A percentile compares a stretch with the other conserved stretches of the same genome.
Conservation (phyloP, 768 basidiomycete species). For the Neoboletus magnificus region DNA sequence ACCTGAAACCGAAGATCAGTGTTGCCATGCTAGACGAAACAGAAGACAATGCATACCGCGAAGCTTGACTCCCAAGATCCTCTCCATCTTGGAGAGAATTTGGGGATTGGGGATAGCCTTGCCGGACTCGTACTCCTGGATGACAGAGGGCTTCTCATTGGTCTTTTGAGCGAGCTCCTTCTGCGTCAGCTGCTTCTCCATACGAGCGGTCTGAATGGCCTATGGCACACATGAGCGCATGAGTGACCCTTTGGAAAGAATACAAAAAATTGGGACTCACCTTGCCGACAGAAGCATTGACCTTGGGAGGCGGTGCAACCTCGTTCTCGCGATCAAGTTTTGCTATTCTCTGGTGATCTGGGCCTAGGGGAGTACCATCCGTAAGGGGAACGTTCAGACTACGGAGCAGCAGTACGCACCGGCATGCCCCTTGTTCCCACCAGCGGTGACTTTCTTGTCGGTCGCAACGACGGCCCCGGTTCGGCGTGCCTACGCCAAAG, state of each 20-base stretch:
- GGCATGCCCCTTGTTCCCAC: conserved; percentile 72
- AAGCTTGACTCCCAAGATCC: conserved; percentile 80
- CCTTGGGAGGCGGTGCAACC: conserved; percentile 86
- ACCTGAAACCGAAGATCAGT: conserved; percentile 40
- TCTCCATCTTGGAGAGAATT: conserved; percentile 86
- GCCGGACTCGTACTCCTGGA: conserved; percentile 88
- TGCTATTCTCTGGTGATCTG: conserved; percentile 90
- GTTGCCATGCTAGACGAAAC: background rate
- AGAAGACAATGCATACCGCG: conserved; percentile 57
- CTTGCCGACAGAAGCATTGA: conserved; percentile 68
- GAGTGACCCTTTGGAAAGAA: background rate
- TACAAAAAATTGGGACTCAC: conserved; percentile 36
- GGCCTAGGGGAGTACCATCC: conserved; percentile 46
- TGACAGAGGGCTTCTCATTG: conserved; percentile 86
- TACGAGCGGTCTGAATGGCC: conserved; percentile 81
- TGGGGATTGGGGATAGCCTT: conserved; percentile 85
- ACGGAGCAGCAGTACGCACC: conserved; percentile 40
- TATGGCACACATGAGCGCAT: conserved; percentile 29
- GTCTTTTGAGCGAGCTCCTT: conserved; percentile 91
- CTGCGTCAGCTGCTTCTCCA: conserved; percentile 78
- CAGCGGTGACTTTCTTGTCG: conserved; percentile 72
- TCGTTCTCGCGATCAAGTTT: conserved; percentile 96
- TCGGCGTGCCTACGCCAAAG: conserved; percentile 58
- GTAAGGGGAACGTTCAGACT: background rate
- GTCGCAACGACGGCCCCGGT: conserved; percentile 74